A percentile compares a stretch with the other conserved stretches of the same genome.
These are phyloP conservation scores for Boletus subcaerulescens DNA, from an alignment of 768 basidiomycete species.

Conservation along the genomic window DNA sequence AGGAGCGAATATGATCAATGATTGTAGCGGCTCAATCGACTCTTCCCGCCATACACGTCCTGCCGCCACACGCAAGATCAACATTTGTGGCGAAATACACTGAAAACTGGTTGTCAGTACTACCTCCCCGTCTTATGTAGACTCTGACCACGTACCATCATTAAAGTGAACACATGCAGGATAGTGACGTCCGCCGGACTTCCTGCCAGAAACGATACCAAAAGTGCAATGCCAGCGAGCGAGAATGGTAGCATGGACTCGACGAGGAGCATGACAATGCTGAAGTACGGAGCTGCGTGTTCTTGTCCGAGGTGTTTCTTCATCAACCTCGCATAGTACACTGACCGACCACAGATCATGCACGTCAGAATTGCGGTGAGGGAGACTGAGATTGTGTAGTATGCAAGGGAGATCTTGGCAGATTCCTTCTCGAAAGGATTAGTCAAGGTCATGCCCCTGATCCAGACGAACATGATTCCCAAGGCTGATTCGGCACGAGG, in stretches of 20 bases:
- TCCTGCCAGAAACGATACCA: too few species aligned
- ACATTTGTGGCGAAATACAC: conserved; percentile 12
- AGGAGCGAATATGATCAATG: too few species aligned
- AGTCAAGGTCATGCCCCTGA: too few species aligned
- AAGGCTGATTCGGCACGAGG: neutral
- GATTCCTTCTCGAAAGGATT: neutral
- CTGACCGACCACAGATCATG: conserved; percentile 8
- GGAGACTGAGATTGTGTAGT: neutral
- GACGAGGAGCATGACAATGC: neutral
- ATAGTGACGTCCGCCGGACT: too few species aligned
- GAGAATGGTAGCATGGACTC: too few species aligned
- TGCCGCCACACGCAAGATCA: conserved; percentile 6
- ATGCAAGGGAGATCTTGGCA: neutral
- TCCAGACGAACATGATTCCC: neutral
- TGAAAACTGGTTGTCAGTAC: neutral
- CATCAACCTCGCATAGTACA: neutral
- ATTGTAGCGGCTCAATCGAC: too few species aligned
- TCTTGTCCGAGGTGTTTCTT: conserved; percentile 1
- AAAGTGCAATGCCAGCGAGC: too few species aligned
- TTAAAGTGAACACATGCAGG: neutral
- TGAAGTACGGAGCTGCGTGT: conserved; percentile 4
- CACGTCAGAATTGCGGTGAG: conserved; percentile 3
- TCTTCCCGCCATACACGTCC: neutral
- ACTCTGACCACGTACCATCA: conserved; percentile 5
- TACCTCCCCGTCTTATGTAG: neutral